phyloP scores from a whole-genome alignment of 495 filamentous ascomycete genomes.

The Hypoxylon intermedium region DNA sequence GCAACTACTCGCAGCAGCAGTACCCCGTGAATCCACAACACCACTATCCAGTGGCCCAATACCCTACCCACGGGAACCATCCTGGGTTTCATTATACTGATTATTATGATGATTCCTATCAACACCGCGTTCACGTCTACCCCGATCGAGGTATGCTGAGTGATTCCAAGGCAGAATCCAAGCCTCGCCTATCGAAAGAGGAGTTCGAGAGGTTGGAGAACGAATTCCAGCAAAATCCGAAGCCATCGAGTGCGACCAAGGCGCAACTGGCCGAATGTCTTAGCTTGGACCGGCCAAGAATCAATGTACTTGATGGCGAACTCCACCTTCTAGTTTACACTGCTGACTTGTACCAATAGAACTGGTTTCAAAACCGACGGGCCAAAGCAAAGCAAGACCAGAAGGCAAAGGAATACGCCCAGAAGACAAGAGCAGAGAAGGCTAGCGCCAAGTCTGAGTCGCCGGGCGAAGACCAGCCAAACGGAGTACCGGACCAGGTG shows the following conservation, averaged over 20 bases:
- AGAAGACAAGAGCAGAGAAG: conserved; percentile 63
- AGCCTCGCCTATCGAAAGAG: conserved; percentile 78
- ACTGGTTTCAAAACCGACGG: conserved; percentile 91
- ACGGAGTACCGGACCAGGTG: conserved; percentile 38
- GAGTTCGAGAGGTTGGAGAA: conserved; percentile 79
- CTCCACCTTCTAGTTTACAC: not conserved
- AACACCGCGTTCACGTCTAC: conserved; percentile 32
- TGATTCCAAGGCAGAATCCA: conserved; percentile 57
- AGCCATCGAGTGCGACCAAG: conserved; percentile 79
- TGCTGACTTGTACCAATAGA: conserved; percentile 60
- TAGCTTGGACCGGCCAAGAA: conserved; percentile 74
- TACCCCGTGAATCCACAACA: no score
- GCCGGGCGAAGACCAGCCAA: conserved; percentile 39
- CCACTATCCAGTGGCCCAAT: no score
- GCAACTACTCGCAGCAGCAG: no score
- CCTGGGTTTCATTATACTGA: no score
- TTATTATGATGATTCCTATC: conserved; percentile 40
- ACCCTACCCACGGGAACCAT: no score
- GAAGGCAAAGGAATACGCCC: conserved; percentile 70
- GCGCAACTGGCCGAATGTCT: conserved; percentile 75
- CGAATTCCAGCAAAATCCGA: conserved; percentile 77
- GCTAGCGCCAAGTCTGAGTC: conserved; percentile 47
- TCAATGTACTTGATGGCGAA: conserved; percentile 66
- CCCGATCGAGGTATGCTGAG: conserved; percentile 27
- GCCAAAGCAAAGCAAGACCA: conserved; percentile 82